phyloP scores from a whole-genome alignment of 148 eudicot genomes.

The Cornus florida region DNA sequence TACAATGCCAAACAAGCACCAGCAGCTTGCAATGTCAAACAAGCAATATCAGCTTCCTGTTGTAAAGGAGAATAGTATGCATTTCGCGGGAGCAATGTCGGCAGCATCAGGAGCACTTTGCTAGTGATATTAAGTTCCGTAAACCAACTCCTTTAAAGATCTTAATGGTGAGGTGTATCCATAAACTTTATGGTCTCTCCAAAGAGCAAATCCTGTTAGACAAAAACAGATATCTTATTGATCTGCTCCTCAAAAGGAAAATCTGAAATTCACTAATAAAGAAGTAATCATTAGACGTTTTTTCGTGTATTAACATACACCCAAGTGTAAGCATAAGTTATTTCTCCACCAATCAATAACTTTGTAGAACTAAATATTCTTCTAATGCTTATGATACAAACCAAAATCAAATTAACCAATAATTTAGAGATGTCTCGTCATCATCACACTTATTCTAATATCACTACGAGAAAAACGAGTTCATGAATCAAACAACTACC shows the following conservation, averaged over 20 bases:
- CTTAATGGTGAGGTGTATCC: conserved; percentile 55
- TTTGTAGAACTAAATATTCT: too few species aligned
- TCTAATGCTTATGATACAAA: too few species aligned
- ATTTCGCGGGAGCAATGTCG: background rate
- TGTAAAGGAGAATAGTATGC: background rate
- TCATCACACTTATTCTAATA: too few species aligned
- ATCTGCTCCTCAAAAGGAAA: background rate
- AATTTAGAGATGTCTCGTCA: too few species aligned
- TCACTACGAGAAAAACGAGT: too few species aligned
- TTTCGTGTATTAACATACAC: too few species aligned
- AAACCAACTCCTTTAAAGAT: conserved; percentile 59
- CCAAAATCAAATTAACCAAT: too few species aligned
- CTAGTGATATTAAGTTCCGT: conserved; percentile 28
- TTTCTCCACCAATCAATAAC: too few species aligned
- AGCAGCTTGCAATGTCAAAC: background rate
- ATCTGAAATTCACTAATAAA: background rate
- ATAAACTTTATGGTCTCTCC: conserved; percentile 65
- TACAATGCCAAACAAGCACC: background rate
- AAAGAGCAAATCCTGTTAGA: conserved; percentile 51
- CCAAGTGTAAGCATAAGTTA: too few species aligned
- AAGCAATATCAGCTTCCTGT: background rate
- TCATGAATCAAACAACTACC: too few species aligned
- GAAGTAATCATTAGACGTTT: too few species aligned
- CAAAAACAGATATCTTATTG: background rate
- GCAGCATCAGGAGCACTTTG: background rate